A percentile compares a stretch with the other conserved stretches of the same genome.
Conservation (phyloP, 306 rosid species). For the Fagus sylvatica region DNA sequence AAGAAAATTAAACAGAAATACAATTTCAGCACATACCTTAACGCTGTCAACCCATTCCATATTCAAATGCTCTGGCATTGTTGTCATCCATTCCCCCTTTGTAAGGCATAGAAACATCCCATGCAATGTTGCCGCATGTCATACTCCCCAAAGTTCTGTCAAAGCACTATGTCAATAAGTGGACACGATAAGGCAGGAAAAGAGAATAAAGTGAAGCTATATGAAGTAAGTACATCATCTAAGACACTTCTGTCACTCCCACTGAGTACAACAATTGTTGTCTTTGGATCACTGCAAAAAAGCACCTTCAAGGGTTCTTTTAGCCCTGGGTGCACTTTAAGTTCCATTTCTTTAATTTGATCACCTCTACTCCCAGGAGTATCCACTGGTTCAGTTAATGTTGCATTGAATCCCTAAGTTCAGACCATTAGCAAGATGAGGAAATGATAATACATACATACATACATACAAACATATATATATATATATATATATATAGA, state of each 20-base stretch:
- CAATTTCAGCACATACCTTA: constrained; percentile 50
- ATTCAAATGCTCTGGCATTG: constrained; percentile 94
- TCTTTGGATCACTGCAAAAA: constrained; percentile 69
- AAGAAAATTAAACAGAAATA: constrained; percentile 17
- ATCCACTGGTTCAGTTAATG: constrained; percentile 91
- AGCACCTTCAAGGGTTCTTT: constrained; percentile 62
- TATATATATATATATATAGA: not conserved
- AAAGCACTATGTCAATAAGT: constrained; percentile 29
- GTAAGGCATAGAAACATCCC: constrained; percentile 86
- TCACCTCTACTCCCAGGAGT: constrained; percentile 71
- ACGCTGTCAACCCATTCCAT: constrained; percentile 97
- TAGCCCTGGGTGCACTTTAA: constrained; percentile 75
- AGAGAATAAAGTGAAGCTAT: constrained; percentile 19
- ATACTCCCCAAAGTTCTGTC: constrained; percentile 77
- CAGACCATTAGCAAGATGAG: constrained; percentile 30
- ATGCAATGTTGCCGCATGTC: constrained; percentile 95
- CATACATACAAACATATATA: too few relatives aligned
- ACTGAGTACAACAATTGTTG: constrained; percentile 89
- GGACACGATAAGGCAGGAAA: constrained; percentile 13
- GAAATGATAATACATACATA: not conserved
- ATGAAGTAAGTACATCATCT: constrained; percentile 56
- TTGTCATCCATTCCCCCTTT: constrained; percentile 92
- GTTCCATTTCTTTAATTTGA: constrained; percentile 87
- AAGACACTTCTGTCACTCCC: constrained; percentile 74
- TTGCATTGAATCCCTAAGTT: constrained; percentile 83